Evolutionary conservation across 2,329 filamentous ascomycete genomes (phyloP), one percentile per base, ranked within the genome.

Genomic region (Neurospora crassa): DNA sequence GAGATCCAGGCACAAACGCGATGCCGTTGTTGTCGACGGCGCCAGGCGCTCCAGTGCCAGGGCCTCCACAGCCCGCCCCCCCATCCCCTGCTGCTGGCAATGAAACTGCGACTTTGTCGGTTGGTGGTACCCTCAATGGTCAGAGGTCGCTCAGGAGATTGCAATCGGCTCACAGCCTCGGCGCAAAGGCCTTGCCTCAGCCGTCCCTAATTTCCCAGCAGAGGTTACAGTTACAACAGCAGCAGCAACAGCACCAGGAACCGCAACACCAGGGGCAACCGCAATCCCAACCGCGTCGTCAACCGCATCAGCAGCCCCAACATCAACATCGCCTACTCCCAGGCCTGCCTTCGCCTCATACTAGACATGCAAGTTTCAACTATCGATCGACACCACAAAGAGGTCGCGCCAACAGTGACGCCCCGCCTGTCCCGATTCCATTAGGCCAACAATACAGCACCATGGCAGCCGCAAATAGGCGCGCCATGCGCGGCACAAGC

Each of bases 371-470:
- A 73, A 77, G 71, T 75, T 74, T 71, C 74, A 82, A 80, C 74
- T 63, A 63, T 63, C 79, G 83, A 75, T 85, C 85, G 41, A 63
- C 53, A 63, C 83, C 85, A 40, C 85, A 86, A 73, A 85, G 91
- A 75, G 86, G 84, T 53, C 86, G 92, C 78, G 90, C 91, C 68
- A 93, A 92, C 81, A 93, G 91, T 78, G 91, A 94, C 83, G 89
- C 89, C 70, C 85, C 74, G 18, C 70, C 75, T 11, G 53, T 73
- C 20, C 73, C 78, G 79, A 74, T 75, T 47, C 69, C 72, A 34
- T 63, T 63, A 63, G 53, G 53, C 42, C 70, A 76, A 59, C 78
- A 76, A 68, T 69, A 76, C 70, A 74, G 67, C 69, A 53, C 74
- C 68, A 72, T 75, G 74, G 71, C 72, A 16, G 72, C 72, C 20